These are phyloP conservation scores for Russula abietina DNA, from an alignment of 768 basidiomycete genomes.

Conservation along the genomic window DNA sequence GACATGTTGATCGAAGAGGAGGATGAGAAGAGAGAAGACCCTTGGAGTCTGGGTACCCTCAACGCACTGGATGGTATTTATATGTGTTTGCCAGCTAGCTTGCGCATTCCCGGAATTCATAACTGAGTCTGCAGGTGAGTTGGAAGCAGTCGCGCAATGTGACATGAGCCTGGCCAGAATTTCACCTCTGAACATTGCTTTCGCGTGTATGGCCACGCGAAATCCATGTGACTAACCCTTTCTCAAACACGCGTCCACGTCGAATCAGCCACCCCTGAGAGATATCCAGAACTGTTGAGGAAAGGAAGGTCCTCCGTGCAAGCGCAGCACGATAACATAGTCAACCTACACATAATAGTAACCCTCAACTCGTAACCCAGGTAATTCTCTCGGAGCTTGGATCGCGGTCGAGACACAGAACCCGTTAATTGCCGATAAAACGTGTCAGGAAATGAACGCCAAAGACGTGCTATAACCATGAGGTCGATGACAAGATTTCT, in stretches of 20 bases:
- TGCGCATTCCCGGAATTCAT: slow-evolving; percentile 11
- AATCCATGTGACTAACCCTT: slow-evolving; percentile 18
- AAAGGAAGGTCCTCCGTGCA: background rate
- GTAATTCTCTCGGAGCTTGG: background rate
- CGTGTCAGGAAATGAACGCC: slow-evolving; percentile 15
- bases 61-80: slow-evolving; percentile 12
- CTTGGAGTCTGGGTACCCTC: slow-evolving; percentile 20
- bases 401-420: slow-evolving; percentile 3
- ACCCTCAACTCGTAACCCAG: background rate
- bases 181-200: slow-evolving; percentile 21
- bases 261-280: background rate
- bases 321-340: slow-evolving; percentile 3
- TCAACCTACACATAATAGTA: slow-evolving; percentile 18
- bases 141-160: slow-evolving; percentile 5
- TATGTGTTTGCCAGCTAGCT: slow-evolving; percentile 7
- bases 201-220: slow-evolving; percentile 20
- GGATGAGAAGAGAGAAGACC: slow-evolving; percentile 19
- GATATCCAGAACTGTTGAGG: slow-evolving; percentile 1
- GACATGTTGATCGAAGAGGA: slow-evolving; percentile 29
- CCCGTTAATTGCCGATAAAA: slow-evolving; percentile 19
- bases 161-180: slow-evolving; percentile 13
- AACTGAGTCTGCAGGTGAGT: slow-evolving; percentile 14
- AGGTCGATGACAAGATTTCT: slow-evolving; percentile 20
- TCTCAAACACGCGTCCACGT: background rate
- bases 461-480: slow-evolving; percentile 18